Conservation (phyloP, 768 basidiomycete genomes). For the Ephemerocybe angulata region DNA sequence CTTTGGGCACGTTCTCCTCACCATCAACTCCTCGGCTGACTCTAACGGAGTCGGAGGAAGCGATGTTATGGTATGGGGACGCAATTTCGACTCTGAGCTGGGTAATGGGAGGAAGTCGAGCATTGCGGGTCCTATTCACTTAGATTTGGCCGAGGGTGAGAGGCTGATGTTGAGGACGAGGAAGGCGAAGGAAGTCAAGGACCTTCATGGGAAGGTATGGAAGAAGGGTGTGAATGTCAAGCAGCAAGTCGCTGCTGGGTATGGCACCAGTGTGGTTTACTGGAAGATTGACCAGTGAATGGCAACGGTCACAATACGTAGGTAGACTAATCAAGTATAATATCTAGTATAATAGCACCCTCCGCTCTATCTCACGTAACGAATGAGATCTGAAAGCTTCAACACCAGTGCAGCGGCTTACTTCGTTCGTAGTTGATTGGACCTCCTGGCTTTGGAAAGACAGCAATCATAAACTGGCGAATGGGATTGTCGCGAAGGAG, state of each 20-base stretch:
- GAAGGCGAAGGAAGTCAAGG: constrained; percentile 50
- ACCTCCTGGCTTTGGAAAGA: no score
- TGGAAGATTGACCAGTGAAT: constrained; percentile 49
- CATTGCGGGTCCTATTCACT: constrained; percentile 46
- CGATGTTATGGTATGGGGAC: constrained; percentile 72
- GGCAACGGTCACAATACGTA: no score
- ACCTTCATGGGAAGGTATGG: constrained; percentile 59
- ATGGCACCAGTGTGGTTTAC: constrained; percentile 61
- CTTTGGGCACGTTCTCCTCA: constrained; percentile 71
- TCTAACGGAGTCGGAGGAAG: constrained; percentile 52
- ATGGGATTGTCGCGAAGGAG: no score
- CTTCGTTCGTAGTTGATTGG: no score
- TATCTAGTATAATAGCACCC: neutral
- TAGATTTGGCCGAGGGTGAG: constrained; percentile 50
- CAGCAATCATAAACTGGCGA: no score
- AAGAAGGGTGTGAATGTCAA: constrained; percentile 58
- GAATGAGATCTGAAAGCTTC: no score
- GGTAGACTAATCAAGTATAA: neutral
- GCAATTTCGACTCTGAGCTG: constrained; percentile 69
- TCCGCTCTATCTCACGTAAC: neutral
- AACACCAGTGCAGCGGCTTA: no score
- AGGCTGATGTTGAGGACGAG: constrained; percentile 56
- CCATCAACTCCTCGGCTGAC: constrained; percentile 58
- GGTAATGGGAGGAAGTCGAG: constrained; percentile 71
- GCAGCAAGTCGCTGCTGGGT: constrained; percentile 62